These are phyloP conservation scores for Penicillium macrosclerotiorum DNA, from an alignment of 495 filamentous ascomycete genomes.

Conservation along the genomic window DNA sequence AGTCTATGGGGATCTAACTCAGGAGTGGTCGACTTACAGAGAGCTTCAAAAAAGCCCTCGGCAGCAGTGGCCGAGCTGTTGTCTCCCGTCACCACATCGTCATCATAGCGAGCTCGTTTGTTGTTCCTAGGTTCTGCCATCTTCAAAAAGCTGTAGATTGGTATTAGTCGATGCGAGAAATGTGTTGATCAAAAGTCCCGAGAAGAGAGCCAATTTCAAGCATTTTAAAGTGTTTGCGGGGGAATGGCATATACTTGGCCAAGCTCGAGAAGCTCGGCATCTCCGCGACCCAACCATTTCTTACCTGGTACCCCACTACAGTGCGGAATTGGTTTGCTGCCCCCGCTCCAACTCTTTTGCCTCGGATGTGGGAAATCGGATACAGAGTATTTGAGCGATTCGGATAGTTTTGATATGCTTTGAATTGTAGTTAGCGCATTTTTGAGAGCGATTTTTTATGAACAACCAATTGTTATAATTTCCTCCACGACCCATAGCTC, in stretches of 20 bases:
- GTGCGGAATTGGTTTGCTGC: too few relatives aligned
- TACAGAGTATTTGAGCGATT: too few relatives aligned
- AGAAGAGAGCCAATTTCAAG: too few relatives aligned
- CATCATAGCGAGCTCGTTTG: conserved; percentile 12
- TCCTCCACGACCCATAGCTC: too few relatives aligned
- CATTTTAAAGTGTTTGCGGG: too few relatives aligned
- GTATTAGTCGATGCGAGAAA: too few relatives aligned
- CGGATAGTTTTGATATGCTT: too few relatives aligned
- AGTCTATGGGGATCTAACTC: neutral
- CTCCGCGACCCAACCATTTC: conserved; percentile 4
- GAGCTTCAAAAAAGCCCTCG: conserved; percentile 24
- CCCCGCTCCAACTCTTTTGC: neutral
- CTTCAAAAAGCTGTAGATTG: neutral
- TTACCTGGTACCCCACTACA: neutral
- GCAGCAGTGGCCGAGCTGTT: conserved; percentile 13
- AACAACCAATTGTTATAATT: too few relatives aligned
- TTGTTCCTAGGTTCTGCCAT: neutral
- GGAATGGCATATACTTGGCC: neutral
- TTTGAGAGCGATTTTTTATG: too few relatives aligned
- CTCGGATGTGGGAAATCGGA: neutral
- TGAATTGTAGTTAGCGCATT: too few relatives aligned
- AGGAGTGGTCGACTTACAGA: conserved; percentile 8
- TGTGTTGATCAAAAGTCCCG: too few relatives aligned
- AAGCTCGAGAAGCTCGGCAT: neutral
- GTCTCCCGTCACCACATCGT: conserved; percentile 2